A percentile compares a stretch with the other conserved stretches of the same genome.
Evolutionary conservation across 345 rosid genomes (phyloP).

Genomic region (Litchi chinensis): DNA sequence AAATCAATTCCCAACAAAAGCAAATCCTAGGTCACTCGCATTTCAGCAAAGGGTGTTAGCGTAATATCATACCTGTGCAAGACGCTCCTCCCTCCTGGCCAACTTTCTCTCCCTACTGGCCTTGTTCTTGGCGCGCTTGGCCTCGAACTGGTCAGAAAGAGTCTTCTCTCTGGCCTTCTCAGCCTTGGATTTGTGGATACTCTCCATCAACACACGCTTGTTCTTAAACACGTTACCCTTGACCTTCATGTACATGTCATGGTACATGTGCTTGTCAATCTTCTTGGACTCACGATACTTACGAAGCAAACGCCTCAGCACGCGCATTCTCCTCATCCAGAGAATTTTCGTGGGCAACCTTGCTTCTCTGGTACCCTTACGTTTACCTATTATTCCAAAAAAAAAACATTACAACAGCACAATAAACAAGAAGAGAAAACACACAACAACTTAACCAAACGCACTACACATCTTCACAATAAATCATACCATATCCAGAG

Average conservation of each 20-base stretch:
- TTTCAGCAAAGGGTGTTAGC: background rate
- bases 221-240: conserved; percentile 81
- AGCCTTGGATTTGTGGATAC: conserved; percentile 74
- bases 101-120: conserved; percentile 74
- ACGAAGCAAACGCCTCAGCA: conserved; percentile 59
- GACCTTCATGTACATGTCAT: conserved; percentile 86
- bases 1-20: background rate
- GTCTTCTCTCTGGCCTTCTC: conserved; percentile 82
- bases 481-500: conserved; percentile 66
- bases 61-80: conserved; percentile 51
- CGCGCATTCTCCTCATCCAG: conserved; percentile 81
- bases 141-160: conserved; percentile 69
- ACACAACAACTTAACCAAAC: background rate
- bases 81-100: conserved; percentile 72
- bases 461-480: background rate
- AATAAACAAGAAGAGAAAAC: background rate
- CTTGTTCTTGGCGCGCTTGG: conserved; percentile 75
- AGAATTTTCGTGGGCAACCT: conserved; percentile 75
- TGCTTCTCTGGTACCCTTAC: conserved; percentile 81
- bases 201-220: conserved; percentile 81
- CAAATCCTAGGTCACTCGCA: background rate
- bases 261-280: conserved; percentile 85
- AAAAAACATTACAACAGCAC: background rate
- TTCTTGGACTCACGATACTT: conserved; percentile 71
- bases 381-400: conserved; percentile 48